phyloP scores from a whole-genome alignment of 192 early-diverging fungal genomes.

The Jimgerdemannia lactiflua region DNA sequence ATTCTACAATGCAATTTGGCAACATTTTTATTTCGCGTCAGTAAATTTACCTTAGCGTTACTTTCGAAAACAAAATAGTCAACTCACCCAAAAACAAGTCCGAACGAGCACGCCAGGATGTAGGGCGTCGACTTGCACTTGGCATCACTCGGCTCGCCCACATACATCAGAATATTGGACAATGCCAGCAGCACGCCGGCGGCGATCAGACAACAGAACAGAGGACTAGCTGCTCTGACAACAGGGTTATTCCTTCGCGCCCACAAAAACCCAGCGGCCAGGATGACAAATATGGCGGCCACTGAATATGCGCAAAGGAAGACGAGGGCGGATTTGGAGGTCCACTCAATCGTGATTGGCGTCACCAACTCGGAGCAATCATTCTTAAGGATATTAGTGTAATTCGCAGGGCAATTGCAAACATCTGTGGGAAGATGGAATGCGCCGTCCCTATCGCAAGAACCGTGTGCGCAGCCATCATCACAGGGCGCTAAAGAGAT shows the following conservation, averaged over 20 bases:
- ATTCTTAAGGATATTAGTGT: background rate
- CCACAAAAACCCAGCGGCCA: background rate
- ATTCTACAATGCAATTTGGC: background rate
- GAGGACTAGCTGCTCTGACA: background rate
- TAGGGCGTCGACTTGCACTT: background rate
- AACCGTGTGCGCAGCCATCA: background rate
- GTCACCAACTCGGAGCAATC: background rate
- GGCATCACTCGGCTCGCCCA: background rate
- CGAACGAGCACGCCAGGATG: background rate
- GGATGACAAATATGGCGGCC: background rate
- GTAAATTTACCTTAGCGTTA: background rate
- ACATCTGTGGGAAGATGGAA: background rate
- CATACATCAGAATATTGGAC: background rate
- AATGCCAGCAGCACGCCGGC: background rate
- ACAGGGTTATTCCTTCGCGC: background rate
- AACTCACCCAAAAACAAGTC: background rate
- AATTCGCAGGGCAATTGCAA: background rate
- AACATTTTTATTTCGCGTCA: background rate
- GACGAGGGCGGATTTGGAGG: background rate
- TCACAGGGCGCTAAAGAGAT: background rate
- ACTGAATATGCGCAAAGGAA: background rate
- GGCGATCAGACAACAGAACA: background rate
- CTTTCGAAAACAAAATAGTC: background rate
- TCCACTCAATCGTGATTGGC: background rate
- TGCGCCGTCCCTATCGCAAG: background rate